Base-by-base conservation (phyloP, 225 moss, liverwort and hornwort species). In the Physcomitrium patens region DNA sequence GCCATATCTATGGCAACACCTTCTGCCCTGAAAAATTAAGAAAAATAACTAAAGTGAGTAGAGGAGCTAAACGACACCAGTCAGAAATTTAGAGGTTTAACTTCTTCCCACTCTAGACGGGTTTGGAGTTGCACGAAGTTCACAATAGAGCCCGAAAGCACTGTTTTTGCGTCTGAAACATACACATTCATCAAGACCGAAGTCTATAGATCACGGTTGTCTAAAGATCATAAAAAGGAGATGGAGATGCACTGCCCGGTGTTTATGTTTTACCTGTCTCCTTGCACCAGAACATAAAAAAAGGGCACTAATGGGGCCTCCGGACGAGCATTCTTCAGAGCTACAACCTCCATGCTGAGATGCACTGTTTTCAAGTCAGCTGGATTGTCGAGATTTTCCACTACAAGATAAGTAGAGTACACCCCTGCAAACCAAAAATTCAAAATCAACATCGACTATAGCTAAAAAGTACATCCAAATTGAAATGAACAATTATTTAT, bases 1-100 rank as follows among this genome's bases (percentile, higher is more conserved):
- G 86, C 95, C 95, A 95, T 95, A 79, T 95, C 95, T 86, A 95
- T 90, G 61, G 83, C 86, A 76, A 81, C 90, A 75, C 91, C 95
- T 75, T 95, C 90, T 47, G 95, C 70, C 86, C 93, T 95, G 85
- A 63, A 81, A 74, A 65, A 77, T 73, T 73, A 46, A 81, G 22
- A 61, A 72, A 70, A 63, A 44, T 42, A 65, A 73, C 31, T 12
- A 72, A 11, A 56, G 5, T 73, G 26, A 69, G 27, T 50, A 73
- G 65, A 66, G 46, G 2, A 71, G 50, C 23, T 68, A 28, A 45
- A 74, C 67, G 44, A 76, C 10, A 80, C 14, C 18, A 59, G n/a
- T 58, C 8, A 60, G 46, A 41, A 46, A 52, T 60, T 53, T 12
- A 65, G 37, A 53, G 27, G 63, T 27, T 73, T 26, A 67, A 60